Base-by-base conservation (phyloP, 768 basidiomycete species). In the Leccinum incarnatum region DNA sequence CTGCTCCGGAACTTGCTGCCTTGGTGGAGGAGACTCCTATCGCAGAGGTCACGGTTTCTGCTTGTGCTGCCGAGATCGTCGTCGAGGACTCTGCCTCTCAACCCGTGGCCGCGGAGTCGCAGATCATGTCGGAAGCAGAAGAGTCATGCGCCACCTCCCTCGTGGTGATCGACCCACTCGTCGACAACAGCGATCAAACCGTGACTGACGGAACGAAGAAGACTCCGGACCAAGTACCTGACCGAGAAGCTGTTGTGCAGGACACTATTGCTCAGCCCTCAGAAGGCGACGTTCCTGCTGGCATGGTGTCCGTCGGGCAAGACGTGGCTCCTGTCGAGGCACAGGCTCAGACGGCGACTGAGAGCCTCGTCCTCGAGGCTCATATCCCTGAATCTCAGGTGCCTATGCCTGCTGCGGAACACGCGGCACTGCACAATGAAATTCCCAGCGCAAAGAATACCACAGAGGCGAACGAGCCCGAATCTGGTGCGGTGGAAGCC, bases 21-120 rank as follows among this genome's bases (percentile, higher is more conserved):
- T 23, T 70, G 14, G 60, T 59, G 17, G 60, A 60, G 27, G 68
- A 65, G 51, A 68, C 66, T 8, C 57, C 61, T 52, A 25, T 57
- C 5, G 55, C 29, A 42, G 68, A 55, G 11, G 36, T 17, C 50
- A 51, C 48, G 32, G 55, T 25, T 56, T 45, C 46, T 9, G 12
- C 7, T 21, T 19, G 51, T 36, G 19, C 21, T 36, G 6, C 32
- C 34, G 34, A 36, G 34, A 34, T 7, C 14, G 51, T 52, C 8
- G 30, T 34, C 34, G 19, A 52, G 19, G 51, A n/a, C 32, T 49
- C 45, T 25, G 54, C 50, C 47, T 21, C 27, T 30, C 57, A 56
- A 27, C 15, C 51, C 11, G 47, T 49, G 51, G 14, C 54, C 52
- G 49, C 62, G 55, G 64, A 59, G 47, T 48, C 40, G 46, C 60